Base-by-base conservation (phyloP, 176 grass and related monocot species). In the Oryza meyeriana region DNA sequence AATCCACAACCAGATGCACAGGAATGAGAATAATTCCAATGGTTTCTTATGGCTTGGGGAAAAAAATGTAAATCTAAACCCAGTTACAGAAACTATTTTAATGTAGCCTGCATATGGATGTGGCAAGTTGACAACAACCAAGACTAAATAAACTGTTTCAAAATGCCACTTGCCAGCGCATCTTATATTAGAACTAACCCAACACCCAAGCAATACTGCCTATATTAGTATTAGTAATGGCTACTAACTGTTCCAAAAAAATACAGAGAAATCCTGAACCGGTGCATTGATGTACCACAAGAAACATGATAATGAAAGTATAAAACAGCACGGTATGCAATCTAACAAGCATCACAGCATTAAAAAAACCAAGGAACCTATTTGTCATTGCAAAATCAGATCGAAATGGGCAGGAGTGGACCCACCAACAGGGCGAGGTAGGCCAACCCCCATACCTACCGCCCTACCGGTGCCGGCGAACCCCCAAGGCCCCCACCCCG, bases 171-270 rank as follows among this genome's bases (percentile, higher is more conserved):
- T 47, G 29, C 48, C 20, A 84, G 38, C 28, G 29, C 28, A 67
- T 61, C 8, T 11, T 26, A 40, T 55, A 14, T 20, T 59, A 9
- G 80, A 83, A 83, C 33, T 79, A 83, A 83, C 75, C 71, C 86
- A 79, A 74, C 34, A 83, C 75, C 71, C 80, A 83, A 67, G 31
- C 22, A 83, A 83, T 59, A 17, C 45, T 44, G 26, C 74, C 66
- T 72, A 72, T 40, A 36, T 13, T 33, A 26, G 27, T 42, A 59
- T 5, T 33, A 26, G 27, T 42, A 59, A 5, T 68, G 28, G 61
- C 20, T 84, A 70, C 34, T 65, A 26, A 52, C 16, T 22, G 17
- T 0, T 50, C 55, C 64, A 71, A 40, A 39, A 30, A 82, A 63
- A 72, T 22, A 35, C 34, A 61, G 12, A 59, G 12, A 20, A 79